phyloP scores from a whole-genome alignment of 2,329 filamentous ascomycete species.

The Sclerotinia borealis region DNA sequence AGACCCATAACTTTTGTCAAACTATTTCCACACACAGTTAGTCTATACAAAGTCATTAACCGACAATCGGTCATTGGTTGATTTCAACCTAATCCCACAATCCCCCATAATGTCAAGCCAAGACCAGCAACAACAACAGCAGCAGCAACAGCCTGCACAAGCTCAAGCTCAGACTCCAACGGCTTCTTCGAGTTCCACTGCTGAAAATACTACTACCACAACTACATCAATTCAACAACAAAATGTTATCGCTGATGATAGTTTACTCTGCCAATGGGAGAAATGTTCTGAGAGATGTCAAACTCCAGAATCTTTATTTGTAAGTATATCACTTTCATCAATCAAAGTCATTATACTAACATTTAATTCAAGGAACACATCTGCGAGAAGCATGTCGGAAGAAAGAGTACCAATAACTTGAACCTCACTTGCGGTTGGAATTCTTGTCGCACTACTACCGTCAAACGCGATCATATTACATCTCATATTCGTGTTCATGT shows the following conservation, averaged over 20 bases:
- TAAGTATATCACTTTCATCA: slow-evolving; percentile 23
- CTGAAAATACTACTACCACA: slow-evolving; percentile 14
- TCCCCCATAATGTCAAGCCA: slow-evolving; percentile 6
- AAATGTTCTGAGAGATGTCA: slow-evolving; percentile 36
- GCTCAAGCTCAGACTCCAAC: not conserved
- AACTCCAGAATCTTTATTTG: slow-evolving; percentile 37
- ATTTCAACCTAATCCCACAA: not conserved
- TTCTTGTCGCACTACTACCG: slow-evolving; percentile 88
- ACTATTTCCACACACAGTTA: not conserved
- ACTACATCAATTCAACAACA: slow-evolving; percentile 17
- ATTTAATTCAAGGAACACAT: slow-evolving; percentile 71
- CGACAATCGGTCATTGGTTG: slow-evolving; percentile 6
- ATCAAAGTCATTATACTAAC: slow-evolving; percentile 5
- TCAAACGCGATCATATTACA: slow-evolving; percentile 98
- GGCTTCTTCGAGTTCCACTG: slow-evolving; percentile 12
- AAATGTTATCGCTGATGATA: slow-evolving; percentile 29
- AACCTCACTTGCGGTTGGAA: slow-evolving; percentile 98
- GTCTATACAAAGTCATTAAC: not conserved
- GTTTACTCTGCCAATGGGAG: slow-evolving; percentile 38
- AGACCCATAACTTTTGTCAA: not conserved
- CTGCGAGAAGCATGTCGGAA: slow-evolving; percentile 94
- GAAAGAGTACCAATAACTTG: slow-evolving; percentile 98
- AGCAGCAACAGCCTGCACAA: slow-evolving; percentile 12
- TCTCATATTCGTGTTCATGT: slow-evolving; percentile 98
- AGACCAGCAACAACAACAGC: slow-evolving; percentile 15